Conservation (phyloP, 73 alveolate genomes). For the Tetrahymena thermophila region DNA sequence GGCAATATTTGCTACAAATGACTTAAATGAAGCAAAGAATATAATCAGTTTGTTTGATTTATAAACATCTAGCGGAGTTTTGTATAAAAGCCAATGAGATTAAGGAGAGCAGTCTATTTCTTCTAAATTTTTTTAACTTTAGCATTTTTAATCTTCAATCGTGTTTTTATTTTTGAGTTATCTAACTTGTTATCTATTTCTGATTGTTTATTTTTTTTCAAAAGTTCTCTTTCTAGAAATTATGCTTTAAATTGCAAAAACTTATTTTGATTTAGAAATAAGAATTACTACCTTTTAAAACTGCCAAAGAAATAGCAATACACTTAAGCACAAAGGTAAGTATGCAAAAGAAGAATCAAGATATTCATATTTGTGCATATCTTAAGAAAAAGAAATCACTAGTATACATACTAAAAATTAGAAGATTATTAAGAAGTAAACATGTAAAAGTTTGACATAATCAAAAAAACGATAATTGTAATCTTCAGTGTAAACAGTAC, state of each 20-base stretch:
- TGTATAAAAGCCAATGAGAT: not conserved
- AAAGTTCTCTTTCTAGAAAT: not conserved
- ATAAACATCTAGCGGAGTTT: not conserved
- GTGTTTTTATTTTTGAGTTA: not conserved
- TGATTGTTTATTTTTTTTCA: not conserved
- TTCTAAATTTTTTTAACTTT: not conserved
- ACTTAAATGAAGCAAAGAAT: not conserved
- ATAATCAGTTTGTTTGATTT: too few relatives aligned
- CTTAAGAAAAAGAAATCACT: not conserved
- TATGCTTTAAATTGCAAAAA: not conserved
- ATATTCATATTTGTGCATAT: too few relatives aligned
- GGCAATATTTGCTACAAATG: not conserved
- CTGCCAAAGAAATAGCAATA: not conserved
- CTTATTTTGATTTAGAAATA: not conserved
- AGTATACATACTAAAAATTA: not conserved
- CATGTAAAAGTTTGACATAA: not conserved
- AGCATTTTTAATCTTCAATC: not conserved
- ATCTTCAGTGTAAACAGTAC: not conserved
- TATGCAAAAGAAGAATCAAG: too few relatives aligned
- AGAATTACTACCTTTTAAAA: not conserved
- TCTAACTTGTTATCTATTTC: not conserved
- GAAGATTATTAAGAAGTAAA: not conserved
- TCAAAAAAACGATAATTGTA: not conserved
- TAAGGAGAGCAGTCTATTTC: not conserved
- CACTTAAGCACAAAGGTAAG: not conserved